phyloP scores from a whole-genome alignment of 2,329 filamentous ascomycete genomes.

The Exophiala sp. region DNA sequence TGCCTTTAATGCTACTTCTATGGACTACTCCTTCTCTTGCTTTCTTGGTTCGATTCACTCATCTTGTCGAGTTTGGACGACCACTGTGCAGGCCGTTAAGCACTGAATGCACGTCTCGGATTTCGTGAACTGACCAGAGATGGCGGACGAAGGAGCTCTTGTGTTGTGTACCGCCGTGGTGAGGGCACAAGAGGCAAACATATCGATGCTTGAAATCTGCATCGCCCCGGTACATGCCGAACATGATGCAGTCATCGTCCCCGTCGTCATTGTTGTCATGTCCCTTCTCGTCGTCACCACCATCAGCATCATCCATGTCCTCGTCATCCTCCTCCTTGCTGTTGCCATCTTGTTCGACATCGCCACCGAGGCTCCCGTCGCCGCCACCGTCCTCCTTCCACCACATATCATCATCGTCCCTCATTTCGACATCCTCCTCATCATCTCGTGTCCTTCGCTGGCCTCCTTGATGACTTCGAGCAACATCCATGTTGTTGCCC shows the following conservation, averaged over 20 bases:
- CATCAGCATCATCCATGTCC: not conserved
- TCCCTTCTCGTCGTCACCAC: not conserved
- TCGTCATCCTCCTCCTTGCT: not conserved
- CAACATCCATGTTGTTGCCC: no score
- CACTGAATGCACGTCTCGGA: not conserved
- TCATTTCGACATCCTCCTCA: no score
- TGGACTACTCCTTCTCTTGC: no score
- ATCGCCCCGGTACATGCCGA: conserved; percentile 1
- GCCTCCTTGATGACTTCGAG: no score
- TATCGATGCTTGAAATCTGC: not conserved
- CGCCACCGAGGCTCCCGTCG: not conserved
- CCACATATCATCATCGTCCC: no score
- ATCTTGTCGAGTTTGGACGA: no score
- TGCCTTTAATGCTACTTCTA: no score
- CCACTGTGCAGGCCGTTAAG: not conserved
- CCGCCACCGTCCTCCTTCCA: no score
- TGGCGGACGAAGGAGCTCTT: not conserved
- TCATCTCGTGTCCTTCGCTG: no score
- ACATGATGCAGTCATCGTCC: conserved; percentile 7
- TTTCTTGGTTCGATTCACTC: no score
- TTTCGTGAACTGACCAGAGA: not conserved
- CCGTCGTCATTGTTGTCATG: conserved; percentile 1
- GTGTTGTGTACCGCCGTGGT: not conserved
- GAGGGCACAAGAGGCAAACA: conserved; percentile 7
- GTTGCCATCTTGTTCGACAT: not conserved